Conservation (phyloP, 1,284 basidiomycete species). For the Leccinum cinnamomeum region DNA sequence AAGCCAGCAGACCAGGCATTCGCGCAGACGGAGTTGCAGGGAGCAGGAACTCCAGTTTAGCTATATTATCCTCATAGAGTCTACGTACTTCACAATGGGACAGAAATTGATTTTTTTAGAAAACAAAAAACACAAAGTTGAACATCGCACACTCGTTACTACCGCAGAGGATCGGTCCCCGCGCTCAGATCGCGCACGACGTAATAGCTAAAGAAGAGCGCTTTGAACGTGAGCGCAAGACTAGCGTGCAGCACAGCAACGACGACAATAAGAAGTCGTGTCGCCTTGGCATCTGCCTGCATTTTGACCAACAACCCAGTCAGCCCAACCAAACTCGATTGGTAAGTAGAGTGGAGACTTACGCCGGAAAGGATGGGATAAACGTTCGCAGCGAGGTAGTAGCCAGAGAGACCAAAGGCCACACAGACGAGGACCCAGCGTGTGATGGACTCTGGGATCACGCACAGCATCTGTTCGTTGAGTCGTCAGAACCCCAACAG, state of each 20-base stretch:
- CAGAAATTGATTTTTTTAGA: neutral
- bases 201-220: slow-evolving; percentile 87
- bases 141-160: slow-evolving; percentile 7
- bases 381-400: slow-evolving; percentile 81
- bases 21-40: no score
- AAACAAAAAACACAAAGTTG: neutral
- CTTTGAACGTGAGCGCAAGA: slow-evolving; percentile 80
- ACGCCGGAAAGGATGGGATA: slow-evolving; percentile 89
- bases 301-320: slow-evolving; percentile 1
- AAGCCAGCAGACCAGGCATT: neutral
- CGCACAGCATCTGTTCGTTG: slow-evolving; percentile 66
- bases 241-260: slow-evolving; percentile 70
- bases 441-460: slow-evolving; percentile 75
- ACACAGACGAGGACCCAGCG: slow-evolving; percentile 78
- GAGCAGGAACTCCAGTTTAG: rapidly evolving
- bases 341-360: slow-evolving; percentile 31
- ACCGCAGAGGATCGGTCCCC: slow-evolving; percentile 23
- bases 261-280: slow-evolving; percentile 74
- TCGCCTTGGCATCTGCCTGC: slow-evolving; percentile 81
- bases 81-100: neutral
- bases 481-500: slow-evolving; percentile 1
- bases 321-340: neutral
- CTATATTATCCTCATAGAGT: neutral
- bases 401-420: slow-evolving; percentile 76
- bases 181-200: slow-evolving; percentile 54